Evolutionary conservation across 306 rosid species (phyloP).

Genomic region (Medicago lupulina): DNA sequence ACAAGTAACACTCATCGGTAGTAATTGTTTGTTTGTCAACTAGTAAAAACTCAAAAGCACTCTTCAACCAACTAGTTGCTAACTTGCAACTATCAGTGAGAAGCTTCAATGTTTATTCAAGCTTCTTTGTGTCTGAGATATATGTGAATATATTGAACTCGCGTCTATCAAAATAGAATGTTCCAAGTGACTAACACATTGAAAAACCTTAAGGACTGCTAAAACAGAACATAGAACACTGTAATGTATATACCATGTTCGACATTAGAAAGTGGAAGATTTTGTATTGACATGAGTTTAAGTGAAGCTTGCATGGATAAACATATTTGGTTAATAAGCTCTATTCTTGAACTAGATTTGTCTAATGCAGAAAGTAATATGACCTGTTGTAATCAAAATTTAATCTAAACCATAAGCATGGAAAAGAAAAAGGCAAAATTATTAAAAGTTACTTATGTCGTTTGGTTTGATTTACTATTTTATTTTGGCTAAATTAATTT

Average conservation of each 20-base stretch:
- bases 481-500: too few relatives aligned
- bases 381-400: too few relatives aligned
- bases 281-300: conserved; percentile 24
- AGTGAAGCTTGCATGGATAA: conserved; percentile 58
- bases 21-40: too few relatives aligned
- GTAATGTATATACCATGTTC: conserved; percentile 53
- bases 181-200: conserved; percentile 63
- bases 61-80: conserved; percentile 70
- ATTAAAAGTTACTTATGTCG: too few relatives aligned
- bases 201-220: conserved; percentile 63
- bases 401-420: too few relatives aligned
- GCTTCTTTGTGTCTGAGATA: conserved; percentile 57
- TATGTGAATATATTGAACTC: conserved; percentile 57
- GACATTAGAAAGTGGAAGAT: conserved; percentile 44
- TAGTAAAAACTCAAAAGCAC: too few relatives aligned
- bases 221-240: conserved; percentile 69
- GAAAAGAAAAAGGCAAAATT: too few relatives aligned
- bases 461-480: too few relatives aligned
- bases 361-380: conserved; percentile 43
- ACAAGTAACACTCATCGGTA: too few relatives aligned
- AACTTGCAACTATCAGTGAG: conserved; percentile 71
- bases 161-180: conserved; percentile 51
- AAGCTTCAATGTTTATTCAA: conserved; percentile 75
- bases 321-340: conserved; percentile 49
- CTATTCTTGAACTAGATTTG: conserved; percentile 60